Percentiles rank a stretch among this genome's conserved stretches.
These are phyloP conservation scores for Psilocybe subaeruginosa DNA, from an alignment of 768 basidiomycete genomes.

Conservation along the genomic window DNA sequence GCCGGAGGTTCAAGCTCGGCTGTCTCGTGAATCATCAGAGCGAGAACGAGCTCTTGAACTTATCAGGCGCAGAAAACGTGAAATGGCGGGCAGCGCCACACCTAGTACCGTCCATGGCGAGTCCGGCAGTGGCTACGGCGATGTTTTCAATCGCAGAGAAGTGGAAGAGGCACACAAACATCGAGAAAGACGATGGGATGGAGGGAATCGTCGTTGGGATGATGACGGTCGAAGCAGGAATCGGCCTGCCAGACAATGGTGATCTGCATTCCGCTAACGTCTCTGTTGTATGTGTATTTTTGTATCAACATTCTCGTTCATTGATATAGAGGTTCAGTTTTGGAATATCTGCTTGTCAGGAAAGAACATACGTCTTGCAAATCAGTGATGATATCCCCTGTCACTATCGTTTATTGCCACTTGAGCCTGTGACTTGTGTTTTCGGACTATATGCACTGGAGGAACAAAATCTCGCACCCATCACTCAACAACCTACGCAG, in stretches of 20 bases:
- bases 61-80: constrained; percentile 65
- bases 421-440: too few species aligned
- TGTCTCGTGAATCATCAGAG: constrained; percentile 75
- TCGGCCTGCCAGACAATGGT: constrained; percentile 19
- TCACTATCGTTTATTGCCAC: too few species aligned
- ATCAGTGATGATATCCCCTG: too few species aligned
- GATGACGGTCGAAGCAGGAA: constrained; percentile 16
- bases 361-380: not conserved
- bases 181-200: constrained; percentile 29
- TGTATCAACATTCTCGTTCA: not conserved
- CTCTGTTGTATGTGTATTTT: constrained; percentile 6
- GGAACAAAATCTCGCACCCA: too few species aligned
- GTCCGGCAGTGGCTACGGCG: constrained; percentile 54
- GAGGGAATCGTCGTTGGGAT: constrained; percentile 15
- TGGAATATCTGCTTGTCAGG: too few species aligned
- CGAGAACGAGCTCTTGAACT: constrained; percentile 76
- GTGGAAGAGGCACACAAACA: constrained; percentile 73
- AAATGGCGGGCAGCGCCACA: constrained; percentile 66
- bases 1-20: constrained; percentile 56
- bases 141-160: constrained; percentile 70
- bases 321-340: not conserved
- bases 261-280: not conserved
- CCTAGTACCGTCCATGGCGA: constrained; percentile 69
- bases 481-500: too few species aligned
- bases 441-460: too few species aligned